A percentile compares a stretch with the other conserved stretches of the same genome.
These are phyloP conservation scores for Rhizopus microsporus DNA, from an alignment of 371 early-diverging fungal species.

Conservation along the genomic window DNA sequence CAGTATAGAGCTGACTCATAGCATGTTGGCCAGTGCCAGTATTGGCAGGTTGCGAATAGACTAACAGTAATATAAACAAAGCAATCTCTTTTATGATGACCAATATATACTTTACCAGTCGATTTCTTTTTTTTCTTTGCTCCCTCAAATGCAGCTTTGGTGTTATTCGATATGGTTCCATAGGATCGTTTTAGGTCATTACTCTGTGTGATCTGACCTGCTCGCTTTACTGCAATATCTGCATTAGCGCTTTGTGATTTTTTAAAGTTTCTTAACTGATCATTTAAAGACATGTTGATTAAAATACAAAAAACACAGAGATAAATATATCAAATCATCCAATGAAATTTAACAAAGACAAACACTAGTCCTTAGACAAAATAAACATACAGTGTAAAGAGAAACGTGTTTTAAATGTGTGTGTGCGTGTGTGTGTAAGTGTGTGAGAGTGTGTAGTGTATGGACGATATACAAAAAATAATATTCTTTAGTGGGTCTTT, in stretches of 20 bases:
- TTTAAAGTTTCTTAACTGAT: constrained; percentile 45
- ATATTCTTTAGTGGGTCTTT: constrained; percentile 32
- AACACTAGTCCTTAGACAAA: too few species aligned
- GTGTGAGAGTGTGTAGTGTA: neutral
- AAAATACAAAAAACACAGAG: neutral
- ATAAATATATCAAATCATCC: too few species aligned
- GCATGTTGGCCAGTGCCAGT: constrained; percentile 61
- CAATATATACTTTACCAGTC: constrained; percentile 25
- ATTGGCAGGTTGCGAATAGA: constrained; percentile 62
- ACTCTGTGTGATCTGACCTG: constrained; percentile 23
- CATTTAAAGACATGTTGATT: constrained; percentile 21
- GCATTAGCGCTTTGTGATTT: constrained; percentile 43
- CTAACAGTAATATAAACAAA: constrained; percentile 13
- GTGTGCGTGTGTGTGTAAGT: too few species aligned
- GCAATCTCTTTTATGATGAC: neutral
- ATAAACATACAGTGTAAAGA: too few species aligned
- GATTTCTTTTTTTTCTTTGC: constrained; percentile 36
- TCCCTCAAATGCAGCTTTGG: constrained; percentile 38
- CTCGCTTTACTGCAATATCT: constrained; percentile 42
- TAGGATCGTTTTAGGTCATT: constrained; percentile 2
- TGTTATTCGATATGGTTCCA: constrained; percentile 42
- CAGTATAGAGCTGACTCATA: constrained; percentile 64
- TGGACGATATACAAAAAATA: constrained; percentile 1
- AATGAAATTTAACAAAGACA: too few species aligned
- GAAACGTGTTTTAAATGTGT: too few species aligned